phyloP scores from a whole-genome alignment of 2,329 filamentous ascomycete genomes.

The Fusarium nygamai region DNA sequence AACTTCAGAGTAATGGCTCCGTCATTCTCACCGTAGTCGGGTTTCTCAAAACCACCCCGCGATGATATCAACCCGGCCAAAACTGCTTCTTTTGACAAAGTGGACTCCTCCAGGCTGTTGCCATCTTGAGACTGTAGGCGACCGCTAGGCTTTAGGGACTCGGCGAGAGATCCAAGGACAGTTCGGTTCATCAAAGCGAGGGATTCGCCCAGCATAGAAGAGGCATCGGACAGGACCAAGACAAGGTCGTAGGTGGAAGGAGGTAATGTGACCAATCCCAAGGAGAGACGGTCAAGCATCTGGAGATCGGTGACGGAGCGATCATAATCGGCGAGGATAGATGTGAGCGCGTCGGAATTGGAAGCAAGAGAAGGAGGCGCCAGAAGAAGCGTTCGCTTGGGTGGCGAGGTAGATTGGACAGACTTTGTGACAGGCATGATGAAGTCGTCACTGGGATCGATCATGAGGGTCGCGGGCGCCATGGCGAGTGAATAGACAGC shows the following conservation, averaged over 20 bases:
- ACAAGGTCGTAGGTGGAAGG: constrained; percentile 82
- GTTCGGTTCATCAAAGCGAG: constrained; percentile 71
- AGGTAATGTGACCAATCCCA: constrained; percentile 82
- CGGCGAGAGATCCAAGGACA: constrained; percentile 75
- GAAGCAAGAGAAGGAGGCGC: constrained; percentile 90
- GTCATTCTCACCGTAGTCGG: constrained; percentile 66
- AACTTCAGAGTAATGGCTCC: constrained; percentile 65
- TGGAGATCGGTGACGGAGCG: constrained; percentile 86
- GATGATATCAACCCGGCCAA: constrained; percentile 79
- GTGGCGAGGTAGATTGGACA: constrained; percentile 38
- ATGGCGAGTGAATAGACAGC: constrained; percentile 46
- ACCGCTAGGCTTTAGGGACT: constrained; percentile 75
- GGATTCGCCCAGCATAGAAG: constrained; percentile 73
- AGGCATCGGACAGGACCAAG: constrained; percentile 82
- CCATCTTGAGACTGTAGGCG: constrained; percentile 76
- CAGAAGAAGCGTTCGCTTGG: constrained; percentile 78
- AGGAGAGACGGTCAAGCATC: constrained; percentile 94
- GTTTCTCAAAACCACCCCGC: constrained; percentile 77
- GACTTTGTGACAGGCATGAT: constrained; percentile 42
- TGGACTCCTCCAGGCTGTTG: constrained; percentile 59
- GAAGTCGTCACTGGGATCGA: constrained; percentile 67
- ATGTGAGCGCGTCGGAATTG: constrained; percentile 80
- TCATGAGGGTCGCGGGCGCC: constrained; percentile 63
- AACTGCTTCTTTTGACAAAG: constrained; percentile 74
- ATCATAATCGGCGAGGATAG: constrained; percentile 77